These are phyloP conservation scores for Carex scoparia DNA, from an alignment of 176 grass and related monocot species.

Conservation along the genomic window DNA sequence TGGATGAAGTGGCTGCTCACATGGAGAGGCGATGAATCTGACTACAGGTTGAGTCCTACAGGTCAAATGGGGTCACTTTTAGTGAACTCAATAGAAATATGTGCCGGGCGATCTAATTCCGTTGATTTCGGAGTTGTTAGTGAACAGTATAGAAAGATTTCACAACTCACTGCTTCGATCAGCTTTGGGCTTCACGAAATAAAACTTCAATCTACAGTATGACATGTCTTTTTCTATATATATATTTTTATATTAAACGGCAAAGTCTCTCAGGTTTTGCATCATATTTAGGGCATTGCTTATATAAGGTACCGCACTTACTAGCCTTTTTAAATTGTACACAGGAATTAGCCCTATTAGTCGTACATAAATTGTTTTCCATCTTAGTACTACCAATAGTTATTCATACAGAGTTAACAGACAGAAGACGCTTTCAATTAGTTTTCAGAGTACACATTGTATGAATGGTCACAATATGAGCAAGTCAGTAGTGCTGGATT, in stretches of 20 bases:
- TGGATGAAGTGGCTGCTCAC: conserved; percentile 64
- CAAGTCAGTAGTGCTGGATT: neutral
- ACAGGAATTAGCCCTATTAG: neutral
- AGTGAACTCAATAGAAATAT: conserved; percentile 53
- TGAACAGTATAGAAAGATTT: conserved; percentile 9
- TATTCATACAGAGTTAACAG: neutral
- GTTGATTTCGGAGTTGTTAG: neutral
- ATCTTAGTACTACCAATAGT: neutral
- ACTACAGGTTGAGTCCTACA: neutral
- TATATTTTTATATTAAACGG: neutral
- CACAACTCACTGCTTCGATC: conserved; percentile 34
- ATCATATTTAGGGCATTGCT: too few relatives aligned
- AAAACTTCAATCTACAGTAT: conserved; percentile 32
- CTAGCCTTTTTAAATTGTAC: neutral
- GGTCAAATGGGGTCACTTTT: conserved; percentile 46
- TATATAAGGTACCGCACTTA: neutral
- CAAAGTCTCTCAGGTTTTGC: neutral
- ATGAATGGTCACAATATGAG: neutral
- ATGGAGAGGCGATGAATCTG: neutral
- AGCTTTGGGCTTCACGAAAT: conserved; percentile 26
- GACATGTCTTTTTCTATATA: neutral
- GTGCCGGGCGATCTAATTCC: conserved; percentile 37
- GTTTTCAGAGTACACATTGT: neutral
- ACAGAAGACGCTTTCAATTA: too few relatives aligned
- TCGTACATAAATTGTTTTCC: neutral